phyloP scores from a whole-genome alignment of 129 eudicot genomes.

The Oenanthe sinensis region DNA sequence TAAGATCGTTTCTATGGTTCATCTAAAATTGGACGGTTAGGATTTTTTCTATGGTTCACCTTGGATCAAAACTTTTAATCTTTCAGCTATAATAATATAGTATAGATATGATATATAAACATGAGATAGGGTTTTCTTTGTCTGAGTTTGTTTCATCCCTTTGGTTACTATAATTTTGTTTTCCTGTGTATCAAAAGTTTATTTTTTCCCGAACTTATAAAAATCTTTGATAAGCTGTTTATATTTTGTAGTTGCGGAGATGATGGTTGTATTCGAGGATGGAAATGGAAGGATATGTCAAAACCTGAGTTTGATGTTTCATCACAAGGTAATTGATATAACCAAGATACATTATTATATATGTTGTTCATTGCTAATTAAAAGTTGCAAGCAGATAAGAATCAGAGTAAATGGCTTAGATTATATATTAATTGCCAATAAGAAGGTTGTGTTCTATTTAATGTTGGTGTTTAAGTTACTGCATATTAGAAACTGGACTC shows the following conservation, averaged over 20 bases:
- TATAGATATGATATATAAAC: no score
- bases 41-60: no score
- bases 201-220: background rate
- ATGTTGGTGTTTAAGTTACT: background rate
- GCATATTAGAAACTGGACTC: background rate
- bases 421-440: background rate
- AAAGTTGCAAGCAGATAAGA: background rate
- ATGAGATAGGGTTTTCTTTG: no score
- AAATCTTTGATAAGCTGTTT: background rate
- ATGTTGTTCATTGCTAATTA: background rate
- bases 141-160: no score
- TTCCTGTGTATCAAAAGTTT: no score
- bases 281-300: constrained; percentile 78
- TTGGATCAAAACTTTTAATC: no score
- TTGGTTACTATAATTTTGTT: no score
- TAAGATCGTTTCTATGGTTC: no score
- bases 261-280: constrained; percentile 90
- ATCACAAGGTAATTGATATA: constrained; percentile 33
- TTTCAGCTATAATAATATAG: no score
- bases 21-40: no score
- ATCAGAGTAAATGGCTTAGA: background rate
- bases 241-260: constrained; percentile 79
- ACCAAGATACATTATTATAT: background rate
- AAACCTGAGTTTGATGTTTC: constrained; percentile 26
- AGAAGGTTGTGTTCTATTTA: background rate